Evolutionary conservation across 2,329 filamentous ascomycete species (phyloP).

Genomic region (Ascocoryne sarcoides): DNA sequence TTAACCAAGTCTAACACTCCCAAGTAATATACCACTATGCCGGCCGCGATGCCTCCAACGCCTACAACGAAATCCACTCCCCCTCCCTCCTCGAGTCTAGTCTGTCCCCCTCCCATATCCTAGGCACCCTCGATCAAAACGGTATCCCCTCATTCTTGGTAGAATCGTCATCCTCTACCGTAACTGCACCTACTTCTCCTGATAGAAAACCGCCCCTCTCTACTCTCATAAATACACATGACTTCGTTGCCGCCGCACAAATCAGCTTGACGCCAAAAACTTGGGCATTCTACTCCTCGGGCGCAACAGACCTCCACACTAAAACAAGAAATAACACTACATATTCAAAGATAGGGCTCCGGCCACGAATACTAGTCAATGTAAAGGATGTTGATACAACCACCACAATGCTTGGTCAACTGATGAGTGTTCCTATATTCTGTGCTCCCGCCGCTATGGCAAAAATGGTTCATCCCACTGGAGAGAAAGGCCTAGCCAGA

Average conservation of each 20-base stretch:
- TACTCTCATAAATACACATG: conserved; percentile 48
- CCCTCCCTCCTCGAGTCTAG: conserved; percentile 37
- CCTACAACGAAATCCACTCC: conserved; percentile 44
- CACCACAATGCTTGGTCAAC: conserved; percentile 46
- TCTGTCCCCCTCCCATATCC: conserved; percentile 35
- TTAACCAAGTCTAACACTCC: too few relatives aligned
- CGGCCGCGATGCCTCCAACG: conserved; percentile 43
- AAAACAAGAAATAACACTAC: conserved; percentile 46
- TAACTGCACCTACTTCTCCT: conserved; percentile 15
- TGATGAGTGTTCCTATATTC: conserved; percentile 49
- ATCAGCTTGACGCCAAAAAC: conserved; percentile 49
- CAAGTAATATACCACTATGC: conserved; percentile 43
- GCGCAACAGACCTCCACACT: conserved; percentile 59
- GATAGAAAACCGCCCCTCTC: conserved; percentile 34
- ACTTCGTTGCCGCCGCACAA: conserved; percentile 51
- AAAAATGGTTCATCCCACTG: conserved; percentile 52
- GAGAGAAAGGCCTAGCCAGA: conserved; percentile 49
- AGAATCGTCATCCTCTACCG: too few relatives aligned
- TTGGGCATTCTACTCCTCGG: conserved; percentile 63
- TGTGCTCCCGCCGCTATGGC: conserved; percentile 57
- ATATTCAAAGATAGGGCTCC: conserved; percentile 48
- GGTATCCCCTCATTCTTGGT: conserved; percentile 37
- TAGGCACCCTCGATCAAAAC: conserved; percentile 40
- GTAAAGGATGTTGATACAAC: conserved; percentile 43
- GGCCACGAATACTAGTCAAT: conserved; percentile 48